These are phyloP conservation scores for Camellia granthamiana DNA, from an alignment of 148 eudicot species.

Conservation along the genomic window DNA sequence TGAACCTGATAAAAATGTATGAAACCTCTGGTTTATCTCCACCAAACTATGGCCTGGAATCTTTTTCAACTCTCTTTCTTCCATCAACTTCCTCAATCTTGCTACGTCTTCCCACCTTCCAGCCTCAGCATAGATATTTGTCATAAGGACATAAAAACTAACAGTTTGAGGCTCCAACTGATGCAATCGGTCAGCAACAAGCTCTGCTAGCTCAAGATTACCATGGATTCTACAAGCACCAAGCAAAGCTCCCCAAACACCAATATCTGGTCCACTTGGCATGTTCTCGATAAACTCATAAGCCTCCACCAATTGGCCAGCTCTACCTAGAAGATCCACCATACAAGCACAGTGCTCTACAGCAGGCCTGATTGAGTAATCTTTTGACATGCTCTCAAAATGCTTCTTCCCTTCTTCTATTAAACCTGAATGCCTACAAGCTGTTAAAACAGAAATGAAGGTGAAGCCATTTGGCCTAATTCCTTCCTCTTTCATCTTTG, in stretches of 20 bases:
- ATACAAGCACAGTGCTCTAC: conserved; percentile 36
- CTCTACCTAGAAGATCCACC: conserved; percentile 45
- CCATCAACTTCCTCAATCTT: conserved; percentile 17
- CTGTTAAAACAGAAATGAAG: conserved; percentile 31
- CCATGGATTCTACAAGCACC: conserved; percentile 60
- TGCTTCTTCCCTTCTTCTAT: conserved; percentile 31
- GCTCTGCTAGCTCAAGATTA: conserved; percentile 46
- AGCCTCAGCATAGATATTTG: conserved; percentile 31
- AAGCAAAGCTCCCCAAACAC: conserved; percentile 46
- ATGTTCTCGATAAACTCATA: conserved; percentile 33
- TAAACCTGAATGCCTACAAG: conserved; percentile 35
- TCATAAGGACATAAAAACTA: conserved; percentile 18
- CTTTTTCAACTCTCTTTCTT: conserved; percentile 21
- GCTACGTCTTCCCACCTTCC: conserved; percentile 35
- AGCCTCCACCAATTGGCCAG: conserved; percentile 39
- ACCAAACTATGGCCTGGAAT: conserved; percentile 23
- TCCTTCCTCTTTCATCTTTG: conserved; percentile 27
- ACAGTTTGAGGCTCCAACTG: conserved; percentile 28
- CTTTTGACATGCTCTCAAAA: conserved; percentile 27
- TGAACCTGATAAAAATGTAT: conserved; percentile 14
- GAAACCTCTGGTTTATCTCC: conserved; percentile 21
- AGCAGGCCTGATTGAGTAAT: conserved; percentile 20
- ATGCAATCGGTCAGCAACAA: conserved; percentile 25
- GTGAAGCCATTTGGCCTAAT: conserved; percentile 28
- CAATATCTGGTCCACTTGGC: conserved; percentile 34